Conservation (phyloP, 768 basidiomycete genomes). For the Hortiboletus campestris region DNA sequence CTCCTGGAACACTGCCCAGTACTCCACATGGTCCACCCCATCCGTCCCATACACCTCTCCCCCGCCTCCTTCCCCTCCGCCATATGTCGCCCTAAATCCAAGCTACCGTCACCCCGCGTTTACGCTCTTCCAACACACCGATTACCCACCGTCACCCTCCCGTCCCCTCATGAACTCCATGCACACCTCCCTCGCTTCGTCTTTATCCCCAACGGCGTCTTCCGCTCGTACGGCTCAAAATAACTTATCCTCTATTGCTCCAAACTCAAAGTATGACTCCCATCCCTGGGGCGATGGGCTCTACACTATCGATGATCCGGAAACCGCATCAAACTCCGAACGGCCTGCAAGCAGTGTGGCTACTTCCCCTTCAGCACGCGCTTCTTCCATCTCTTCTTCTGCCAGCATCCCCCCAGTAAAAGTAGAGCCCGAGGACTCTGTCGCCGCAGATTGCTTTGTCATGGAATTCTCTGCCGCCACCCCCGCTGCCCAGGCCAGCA, state of each 20-base stretch:
- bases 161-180: conserved; percentile 17
- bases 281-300: conserved; percentile 32
- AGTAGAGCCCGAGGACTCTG: conserved; percentile 30
- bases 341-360: conserved; percentile 34
- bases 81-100: conserved; percentile 19
- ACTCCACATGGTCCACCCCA: conserved; percentile 12
- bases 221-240: conserved; percentile 17
- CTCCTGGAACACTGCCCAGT: conserved; percentile 21
- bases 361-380: conserved; percentile 35
- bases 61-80: conserved; percentile 21
- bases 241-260: conserved; percentile 12
- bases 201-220: conserved; percentile 15
- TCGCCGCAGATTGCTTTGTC: conserved; percentile 31
- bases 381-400: conserved; percentile 34
- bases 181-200: conserved; percentile 15
- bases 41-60: conserved; percentile 24
- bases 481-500: conserved; percentile 34
- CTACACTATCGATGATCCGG: conserved; percentile 34
- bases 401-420: conserved; percentile 30
- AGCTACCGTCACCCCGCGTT: conserved; percentile 27
- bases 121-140: conserved; percentile 18
- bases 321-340: conserved; percentile 35
- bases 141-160: conserved; percentile 20
- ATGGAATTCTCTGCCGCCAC: conserved; percentile 34
- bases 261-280: conserved; percentile 22